Evolutionary conservation across 139 green algal genomes (phyloP).

Genomic region (Chlorella sp.): DNA sequence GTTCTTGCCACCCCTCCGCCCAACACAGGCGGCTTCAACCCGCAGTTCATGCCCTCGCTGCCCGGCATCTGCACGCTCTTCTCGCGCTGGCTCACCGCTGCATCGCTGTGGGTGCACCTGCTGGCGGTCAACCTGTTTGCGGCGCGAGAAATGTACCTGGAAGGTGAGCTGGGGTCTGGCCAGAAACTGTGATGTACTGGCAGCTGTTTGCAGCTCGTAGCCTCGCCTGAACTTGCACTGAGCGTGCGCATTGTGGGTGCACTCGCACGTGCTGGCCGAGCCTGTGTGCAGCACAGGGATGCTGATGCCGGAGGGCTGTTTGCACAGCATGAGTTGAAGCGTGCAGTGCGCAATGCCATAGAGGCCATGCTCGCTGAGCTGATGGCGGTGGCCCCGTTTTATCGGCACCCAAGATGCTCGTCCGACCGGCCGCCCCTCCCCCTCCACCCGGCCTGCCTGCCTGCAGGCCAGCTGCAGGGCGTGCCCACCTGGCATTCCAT

Average conservation of each 20-base stretch:
- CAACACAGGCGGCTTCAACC: constrained; percentile 67
- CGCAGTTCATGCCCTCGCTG: constrained; percentile 80
- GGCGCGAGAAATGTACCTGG: constrained; percentile 49
- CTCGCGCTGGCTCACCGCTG: constrained; percentile 59
- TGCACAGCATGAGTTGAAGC: too few species aligned
- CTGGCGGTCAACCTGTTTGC: constrained; percentile 78
- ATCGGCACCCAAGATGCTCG: too few species aligned
- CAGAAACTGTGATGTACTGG: background rate
- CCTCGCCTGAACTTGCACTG: too few species aligned
- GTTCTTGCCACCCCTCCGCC: background rate
- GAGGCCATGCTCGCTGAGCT: too few species aligned
- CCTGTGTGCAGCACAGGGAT: too few species aligned
- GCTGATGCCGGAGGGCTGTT: too few species aligned
- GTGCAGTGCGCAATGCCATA: too few species aligned
- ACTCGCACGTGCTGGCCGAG: too few species aligned
- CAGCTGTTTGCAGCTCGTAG: too few species aligned
- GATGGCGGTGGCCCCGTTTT: too few species aligned
- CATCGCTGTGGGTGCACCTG: constrained; percentile 75
- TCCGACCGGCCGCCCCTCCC: background rate
- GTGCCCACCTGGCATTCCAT: constrained; percentile 57
- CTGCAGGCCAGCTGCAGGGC: constrained; percentile 49
- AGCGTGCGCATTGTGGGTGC: too few species aligned
- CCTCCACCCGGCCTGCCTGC: background rate
- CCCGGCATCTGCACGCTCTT: constrained; percentile 72
- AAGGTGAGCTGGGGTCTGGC: constrained; percentile 30